Evolutionary conservation across 352 stramenopile species (phyloP).

Genomic region (Phytophthora sp.): DNA sequence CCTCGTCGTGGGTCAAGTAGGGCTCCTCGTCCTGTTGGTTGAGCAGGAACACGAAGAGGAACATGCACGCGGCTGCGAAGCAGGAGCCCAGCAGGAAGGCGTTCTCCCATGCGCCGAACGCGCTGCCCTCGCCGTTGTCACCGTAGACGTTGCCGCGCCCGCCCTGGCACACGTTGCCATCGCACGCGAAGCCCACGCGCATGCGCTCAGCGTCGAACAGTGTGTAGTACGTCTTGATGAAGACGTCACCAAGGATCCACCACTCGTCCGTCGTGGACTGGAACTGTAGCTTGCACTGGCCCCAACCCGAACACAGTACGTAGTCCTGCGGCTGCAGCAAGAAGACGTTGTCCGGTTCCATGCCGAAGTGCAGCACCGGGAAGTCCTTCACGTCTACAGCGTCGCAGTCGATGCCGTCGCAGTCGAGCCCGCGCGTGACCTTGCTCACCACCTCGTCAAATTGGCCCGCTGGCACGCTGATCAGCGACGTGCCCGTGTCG

Average conservation of each 20-base stretch:
- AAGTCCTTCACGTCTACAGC: slow-evolving; percentile 59
- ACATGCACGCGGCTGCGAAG: slow-evolving; percentile 75
- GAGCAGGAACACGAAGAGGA: slow-evolving; percentile 83
- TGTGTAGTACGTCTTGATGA: slow-evolving; percentile 93
- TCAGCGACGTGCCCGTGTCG: slow-evolving; percentile 88
- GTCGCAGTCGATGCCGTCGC: slow-evolving; percentile 72
- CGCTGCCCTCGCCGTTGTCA: slow-evolving; percentile 42
- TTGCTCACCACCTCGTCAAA: slow-evolving; percentile 66
- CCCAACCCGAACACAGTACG: slow-evolving; percentile 72
- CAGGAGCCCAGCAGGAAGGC: slow-evolving; percentile 74
- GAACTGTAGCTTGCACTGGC: slow-evolving; percentile 82
- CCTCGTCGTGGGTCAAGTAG: slow-evolving; percentile 29
- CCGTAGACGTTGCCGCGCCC: slow-evolving; percentile 73
- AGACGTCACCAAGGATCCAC: slow-evolving; percentile 91
- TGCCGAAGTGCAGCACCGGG: slow-evolving; percentile 75
- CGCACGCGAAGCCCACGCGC: slow-evolving; percentile 88
- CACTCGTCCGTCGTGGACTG: slow-evolving; percentile 78
- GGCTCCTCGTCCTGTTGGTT: slow-evolving; percentile 75
- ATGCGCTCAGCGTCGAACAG: slow-evolving; percentile 91
- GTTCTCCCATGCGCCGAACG: slow-evolving; percentile 64
- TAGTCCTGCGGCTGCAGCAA: slow-evolving; percentile 83
- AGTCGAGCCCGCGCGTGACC: slow-evolving; percentile 71
- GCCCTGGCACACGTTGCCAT: slow-evolving; percentile 78
- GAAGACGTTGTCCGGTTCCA: slow-evolving; percentile 88
- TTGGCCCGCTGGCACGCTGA: slow-evolving; percentile 76